Evolutionary conservation across 2,329 filamentous ascomycete species (phyloP), one percentile per base, ranked within the genome.

Genomic region (Stromatinia cepivora): DNA sequence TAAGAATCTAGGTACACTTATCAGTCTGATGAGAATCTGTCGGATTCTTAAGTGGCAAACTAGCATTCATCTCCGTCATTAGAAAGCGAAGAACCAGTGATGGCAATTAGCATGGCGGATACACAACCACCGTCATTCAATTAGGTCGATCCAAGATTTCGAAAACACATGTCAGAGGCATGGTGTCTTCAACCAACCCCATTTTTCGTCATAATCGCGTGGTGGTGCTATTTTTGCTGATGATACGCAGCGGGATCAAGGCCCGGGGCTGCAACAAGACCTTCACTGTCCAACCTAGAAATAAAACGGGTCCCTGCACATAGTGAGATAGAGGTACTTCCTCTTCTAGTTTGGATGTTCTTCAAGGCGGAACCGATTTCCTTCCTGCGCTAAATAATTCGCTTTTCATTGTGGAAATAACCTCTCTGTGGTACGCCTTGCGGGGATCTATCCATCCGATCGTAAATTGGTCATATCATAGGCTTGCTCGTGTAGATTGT

Each of bases 401-500:
- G 45, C 46, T 63, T 11, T 25, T 36, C 22, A 63, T 1, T 28
- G 15, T 4, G 22, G 22, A 52, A 20, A 9, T 8, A 11, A 15
- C 9, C 22, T 45, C 9, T 11, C 17, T 52, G 22, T 36, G n/a
- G 2, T 22, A 2, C 13, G 20, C 20, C 10, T 36, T n/a, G 45
- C 4, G 15, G 28, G 13, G 22, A 63, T 8, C 17, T 9, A 15
- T 63, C 9, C 20, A 36, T 36, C 5, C 46, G 31, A 36, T 20
- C 22, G 4, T 46, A 31, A 50, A 25, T 50, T 3, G 25, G 46
- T 20, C 1, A 39, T 63, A 39, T 25, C 15, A 63, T 39, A 63
- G 31, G 45, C 15, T 63, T 63, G 31, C 59, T 63, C 59, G 46
- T 63, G 6, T 50, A 48, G 17, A 10, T n/a, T 62, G 20, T 39